Percentiles rank a stretch among this genome's conserved stretches.
phyloP scores from a whole-genome alignment of 2,329 filamentous ascomycete genomes.

The Davidsoniella neocaledoniae region DNA sequence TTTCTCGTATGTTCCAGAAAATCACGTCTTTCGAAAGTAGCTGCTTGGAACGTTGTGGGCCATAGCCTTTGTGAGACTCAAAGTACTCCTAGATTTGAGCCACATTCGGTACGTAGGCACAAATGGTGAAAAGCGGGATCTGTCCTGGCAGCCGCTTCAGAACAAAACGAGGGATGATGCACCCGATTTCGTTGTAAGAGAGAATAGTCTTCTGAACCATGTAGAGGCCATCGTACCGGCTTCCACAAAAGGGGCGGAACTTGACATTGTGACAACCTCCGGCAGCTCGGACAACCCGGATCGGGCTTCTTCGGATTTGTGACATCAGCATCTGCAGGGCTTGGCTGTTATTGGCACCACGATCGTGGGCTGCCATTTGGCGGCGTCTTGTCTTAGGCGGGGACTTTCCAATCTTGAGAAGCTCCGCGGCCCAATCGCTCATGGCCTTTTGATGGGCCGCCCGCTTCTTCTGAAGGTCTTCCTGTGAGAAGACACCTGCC shows the following conservation, averaged over 20 bases:
- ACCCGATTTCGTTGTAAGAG: slow-evolving; percentile 8
- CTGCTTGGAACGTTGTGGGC: slow-evolving; percentile 4
- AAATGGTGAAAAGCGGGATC: slow-evolving; percentile 7
- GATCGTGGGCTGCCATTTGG: too few relatives aligned
- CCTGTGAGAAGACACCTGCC: too few relatives aligned
- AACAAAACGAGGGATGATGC: slow-evolving; percentile 5
- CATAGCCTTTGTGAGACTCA: slow-evolving; percentile 11
- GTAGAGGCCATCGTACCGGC: slow-evolving; percentile 10
- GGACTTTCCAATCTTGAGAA: too few relatives aligned
- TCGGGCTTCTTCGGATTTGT: slow-evolving; percentile 6
- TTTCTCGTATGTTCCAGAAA: neutral
- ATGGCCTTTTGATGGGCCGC: too few relatives aligned
- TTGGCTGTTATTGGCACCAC: neutral
- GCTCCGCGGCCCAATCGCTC: too few relatives aligned
- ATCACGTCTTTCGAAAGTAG: slow-evolving; percentile 1
- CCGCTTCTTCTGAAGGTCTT: too few relatives aligned
- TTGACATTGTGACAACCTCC: slow-evolving; percentile 9
- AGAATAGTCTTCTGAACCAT: slow-evolving; percentile 7
- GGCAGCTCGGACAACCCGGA: slow-evolving; percentile 6
- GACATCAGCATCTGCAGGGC: slow-evolving; percentile 10
- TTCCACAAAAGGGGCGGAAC: slow-evolving; percentile 7
- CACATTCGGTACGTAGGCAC: slow-evolving; percentile 7
- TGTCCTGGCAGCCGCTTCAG: neutral
- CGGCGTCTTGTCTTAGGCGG: too few relatives aligned
- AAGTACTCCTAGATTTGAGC: slow-evolving; percentile 10